These are phyloP conservation scores for Inga oerstediana DNA, from an alignment of 306 rosid genomes.

Conservation along the genomic window DNA sequence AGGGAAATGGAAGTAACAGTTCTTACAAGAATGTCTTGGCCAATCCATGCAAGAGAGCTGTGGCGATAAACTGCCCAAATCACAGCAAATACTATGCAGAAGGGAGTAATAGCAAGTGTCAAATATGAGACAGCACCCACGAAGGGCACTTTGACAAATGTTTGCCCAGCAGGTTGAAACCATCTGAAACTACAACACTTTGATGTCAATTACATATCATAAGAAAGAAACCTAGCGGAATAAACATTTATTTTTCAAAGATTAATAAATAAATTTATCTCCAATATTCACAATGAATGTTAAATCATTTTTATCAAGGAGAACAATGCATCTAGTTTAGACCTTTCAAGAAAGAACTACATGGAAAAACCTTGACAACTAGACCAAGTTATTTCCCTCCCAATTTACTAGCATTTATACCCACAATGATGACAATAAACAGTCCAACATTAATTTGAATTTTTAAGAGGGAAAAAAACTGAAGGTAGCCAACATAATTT, in stretches of 20 bases:
- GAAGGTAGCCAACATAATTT: neutral
- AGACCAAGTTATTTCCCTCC: neutral
- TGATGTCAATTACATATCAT: constrained; percentile 46
- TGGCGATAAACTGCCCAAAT: constrained; percentile 83
- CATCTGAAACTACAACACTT: constrained; percentile 86
- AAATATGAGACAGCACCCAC: constrained; percentile 90
- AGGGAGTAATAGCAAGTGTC: constrained; percentile 86
- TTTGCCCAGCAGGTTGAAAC: constrained; percentile 75
- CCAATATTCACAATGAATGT: neutral
- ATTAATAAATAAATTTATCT: constrained; percentile 22
- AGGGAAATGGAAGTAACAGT: constrained; percentile 22
- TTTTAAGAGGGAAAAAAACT: neutral
- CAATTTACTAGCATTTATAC: constrained; percentile 3
- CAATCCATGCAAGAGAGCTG: constrained; percentile 79
- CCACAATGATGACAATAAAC: neutral
- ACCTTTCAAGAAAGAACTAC: neutral
- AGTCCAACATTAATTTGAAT: neutral
- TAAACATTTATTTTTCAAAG: constrained; percentile 9
- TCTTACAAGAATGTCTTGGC: constrained; percentile 97
- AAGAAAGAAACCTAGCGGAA: constrained; percentile 12
- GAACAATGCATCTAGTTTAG: neutral
- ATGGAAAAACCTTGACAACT: neutral
- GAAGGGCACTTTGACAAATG: constrained; percentile 77
- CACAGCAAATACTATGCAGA: constrained; percentile 85
- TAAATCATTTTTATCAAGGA: neutral